These are phyloP conservation scores for Litsea cubeba DNA, from an alignment of 164 flowering plant species.

Conservation along the genomic window DNA sequence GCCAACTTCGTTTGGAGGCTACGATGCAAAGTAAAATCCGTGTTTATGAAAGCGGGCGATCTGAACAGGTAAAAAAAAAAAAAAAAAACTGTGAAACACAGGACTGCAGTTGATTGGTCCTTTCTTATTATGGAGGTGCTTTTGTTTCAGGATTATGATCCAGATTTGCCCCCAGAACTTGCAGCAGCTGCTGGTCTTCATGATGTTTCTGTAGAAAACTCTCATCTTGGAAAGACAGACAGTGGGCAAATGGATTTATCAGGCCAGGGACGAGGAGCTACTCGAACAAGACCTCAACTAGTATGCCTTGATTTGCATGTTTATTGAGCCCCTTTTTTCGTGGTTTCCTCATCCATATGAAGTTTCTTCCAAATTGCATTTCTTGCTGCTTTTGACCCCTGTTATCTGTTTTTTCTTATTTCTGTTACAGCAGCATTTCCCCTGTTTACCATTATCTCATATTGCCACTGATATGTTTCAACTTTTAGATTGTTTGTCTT, in stretches of 20 bases:
- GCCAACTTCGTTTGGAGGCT: constrained; percentile 79
- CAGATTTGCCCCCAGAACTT: constrained; percentile 97
- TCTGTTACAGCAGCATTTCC: background rate
- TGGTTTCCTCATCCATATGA: background rate
- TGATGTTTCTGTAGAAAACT: constrained; percentile 52
- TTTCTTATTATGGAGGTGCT: constrained; percentile 5
- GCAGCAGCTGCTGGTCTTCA: constrained; percentile 86
- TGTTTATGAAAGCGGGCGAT: constrained; percentile 89
- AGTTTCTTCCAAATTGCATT: background rate
- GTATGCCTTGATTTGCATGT: constrained; percentile 38
- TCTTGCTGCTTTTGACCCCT: too few relatives aligned
- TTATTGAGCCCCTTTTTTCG: background rate
- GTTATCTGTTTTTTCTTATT: background rate
- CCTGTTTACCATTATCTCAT: background rate
- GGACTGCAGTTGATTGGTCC: background rate
- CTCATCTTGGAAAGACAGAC: constrained; percentile 44
- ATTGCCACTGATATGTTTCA: background rate
- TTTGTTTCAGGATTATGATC: constrained; percentile 81
- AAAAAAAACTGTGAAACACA: background rate
- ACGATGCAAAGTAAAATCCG: constrained; percentile 99
- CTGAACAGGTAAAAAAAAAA: constrained; percentile 68
- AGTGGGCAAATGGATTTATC: constrained; percentile 44
- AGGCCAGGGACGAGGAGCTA: constrained; percentile 46
- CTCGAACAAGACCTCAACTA: constrained; percentile 55
- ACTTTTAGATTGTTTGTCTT: background rate